Evolutionary conservation across 208 protist genomes (phyloP).

Genomic region (Trypanosoma mega): DNA sequence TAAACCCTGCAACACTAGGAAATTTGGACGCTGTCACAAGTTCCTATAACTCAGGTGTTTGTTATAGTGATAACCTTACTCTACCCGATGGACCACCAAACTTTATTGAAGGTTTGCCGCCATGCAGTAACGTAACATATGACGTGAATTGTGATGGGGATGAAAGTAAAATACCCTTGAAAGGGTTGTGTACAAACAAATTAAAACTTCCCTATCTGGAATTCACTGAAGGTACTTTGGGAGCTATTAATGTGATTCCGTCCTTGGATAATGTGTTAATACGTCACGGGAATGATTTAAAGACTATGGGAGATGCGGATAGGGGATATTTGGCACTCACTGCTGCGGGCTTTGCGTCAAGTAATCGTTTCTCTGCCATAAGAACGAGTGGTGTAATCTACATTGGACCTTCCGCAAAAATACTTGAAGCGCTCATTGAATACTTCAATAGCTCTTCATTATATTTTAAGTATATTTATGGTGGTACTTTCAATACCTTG

Average conservation of each 20-base stretch:
- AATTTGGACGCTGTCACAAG: slow-evolving; percentile 11
- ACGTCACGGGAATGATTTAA: slow-evolving; percentile 53
- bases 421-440: slow-evolving; percentile 32
- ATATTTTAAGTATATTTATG: slow-evolving; percentile 60
- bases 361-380: slow-evolving; percentile 48
- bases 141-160: slow-evolving; percentile 6
- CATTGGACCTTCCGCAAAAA: slow-evolving; percentile 55
- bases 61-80: slow-evolving; percentile 14
- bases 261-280: slow-evolving; percentile 46
- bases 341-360: slow-evolving; percentile 21
- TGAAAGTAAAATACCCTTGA: slow-evolving; percentile 3
- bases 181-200: slow-evolving; percentile 14
- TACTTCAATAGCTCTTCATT: slow-evolving; percentile 31
- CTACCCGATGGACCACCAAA: neutral
- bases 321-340: slow-evolving; percentile 11
- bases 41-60: slow-evolving; percentile 28
- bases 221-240: slow-evolving; percentile 25
- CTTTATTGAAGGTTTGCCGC: slow-evolving; percentile 13
- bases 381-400: slow-evolving; percentile 42
- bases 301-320: slow-evolving; percentile 29
- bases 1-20: slow-evolving; percentile 37
- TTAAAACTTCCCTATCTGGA: slow-evolving; percentile 6
- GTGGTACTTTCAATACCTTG: slow-evolving; percentile 57
- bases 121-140: slow-evolving; percentile 22
- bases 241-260: slow-evolving; percentile 27